phyloP scores from a whole-genome alignment of 208 protist genomes.

The Trypanosoma conorhini region DNA sequence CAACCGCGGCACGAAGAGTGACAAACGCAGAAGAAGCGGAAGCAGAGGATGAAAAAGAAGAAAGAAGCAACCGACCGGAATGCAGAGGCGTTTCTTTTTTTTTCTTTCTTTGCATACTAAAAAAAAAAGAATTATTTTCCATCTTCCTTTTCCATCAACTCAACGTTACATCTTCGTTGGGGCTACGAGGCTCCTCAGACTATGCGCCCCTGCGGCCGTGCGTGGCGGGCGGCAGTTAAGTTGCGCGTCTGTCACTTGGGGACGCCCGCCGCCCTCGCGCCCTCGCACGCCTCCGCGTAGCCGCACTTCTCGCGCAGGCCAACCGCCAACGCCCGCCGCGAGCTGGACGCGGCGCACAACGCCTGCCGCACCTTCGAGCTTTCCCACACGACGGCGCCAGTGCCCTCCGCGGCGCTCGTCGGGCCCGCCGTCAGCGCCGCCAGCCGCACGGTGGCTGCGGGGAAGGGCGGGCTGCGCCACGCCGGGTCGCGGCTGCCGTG shows the following conservation, averaged over 20 bases:
- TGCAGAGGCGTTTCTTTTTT: not conserved
- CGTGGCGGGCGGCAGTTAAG: no score
- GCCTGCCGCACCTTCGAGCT: constrained; percentile 33
- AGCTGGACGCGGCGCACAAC: constrained; percentile 25
- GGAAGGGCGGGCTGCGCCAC: constrained; percentile 62
- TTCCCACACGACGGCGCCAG: constrained; percentile 2
- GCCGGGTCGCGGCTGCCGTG: constrained; percentile 56
- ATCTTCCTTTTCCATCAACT: no score
- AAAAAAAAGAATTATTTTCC: no score
- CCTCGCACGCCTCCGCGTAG: constrained; percentile 50
- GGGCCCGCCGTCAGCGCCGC: not conserved
- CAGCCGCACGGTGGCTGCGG: constrained; percentile 39
- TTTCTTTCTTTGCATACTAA: no score
- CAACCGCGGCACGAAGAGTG: not conserved
- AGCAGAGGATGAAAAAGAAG: constrained; percentile 8
- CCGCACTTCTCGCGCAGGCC: constrained; percentile 57
- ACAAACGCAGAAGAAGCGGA: constrained; percentile 7
- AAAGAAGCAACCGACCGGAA: constrained; percentile 12
- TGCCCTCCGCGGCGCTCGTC: not conserved
- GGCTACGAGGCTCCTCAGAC: no score
- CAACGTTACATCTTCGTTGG: no score
- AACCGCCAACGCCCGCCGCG: constrained; percentile 47
- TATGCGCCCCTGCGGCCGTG: not conserved
- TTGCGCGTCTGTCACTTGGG: not conserved
- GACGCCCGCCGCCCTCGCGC: constrained; percentile 3